phyloP scores from a whole-genome alignment of 2,329 filamentous ascomycete species.

The Didymellaceae sp. region DNA sequence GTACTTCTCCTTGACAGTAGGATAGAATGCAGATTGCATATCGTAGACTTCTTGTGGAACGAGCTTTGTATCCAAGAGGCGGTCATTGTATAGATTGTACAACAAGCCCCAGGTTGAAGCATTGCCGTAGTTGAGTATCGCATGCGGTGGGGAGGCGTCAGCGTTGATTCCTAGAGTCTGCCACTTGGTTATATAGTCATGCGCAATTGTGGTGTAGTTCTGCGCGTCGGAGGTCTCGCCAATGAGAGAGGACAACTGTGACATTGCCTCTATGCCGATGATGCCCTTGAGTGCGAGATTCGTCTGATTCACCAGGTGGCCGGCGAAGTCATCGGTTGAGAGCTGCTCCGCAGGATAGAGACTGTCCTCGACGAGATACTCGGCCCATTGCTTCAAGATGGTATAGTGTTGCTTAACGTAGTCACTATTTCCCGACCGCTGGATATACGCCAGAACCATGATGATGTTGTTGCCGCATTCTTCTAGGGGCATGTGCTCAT shows the following conservation, averaged over 20 bases:
- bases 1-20: conserved; percentile 77
- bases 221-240: conserved; percentile 63
- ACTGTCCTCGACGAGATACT: conserved; percentile 75
- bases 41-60: conserved; percentile 79
- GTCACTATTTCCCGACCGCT: conserved; percentile 66
- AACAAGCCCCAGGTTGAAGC: conserved; percentile 83
- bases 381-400: conserved; percentile 78
- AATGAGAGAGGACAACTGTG: conserved; percentile 68
- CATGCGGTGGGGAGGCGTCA: conserved; percentile 71
- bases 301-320: conserved; percentile 77
- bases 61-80: conserved; percentile 58
- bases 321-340: conserved; percentile 86
- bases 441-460: conserved; percentile 80
- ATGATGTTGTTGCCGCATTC: conserved; percentile 84
- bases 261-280: conserved; percentile 80
- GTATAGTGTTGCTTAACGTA: conserved; percentile 69
- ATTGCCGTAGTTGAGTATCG: conserved; percentile 80
- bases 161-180: conserved; percentile 66
- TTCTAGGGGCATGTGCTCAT: conserved; percentile 78
- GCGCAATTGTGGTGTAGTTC: conserved; percentile 67
- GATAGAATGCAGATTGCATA: conserved; percentile 82
- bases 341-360: conserved; percentile 78
- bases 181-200: conserved; percentile 76
- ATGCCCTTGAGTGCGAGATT: conserved; percentile 86
- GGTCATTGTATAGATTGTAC: conserved; percentile 83